Percentiles rank a stretch among this genome's conserved stretches.
Conservation (phyloP, 208 protist genomes). For the Crithidia fasciculata region DNA sequence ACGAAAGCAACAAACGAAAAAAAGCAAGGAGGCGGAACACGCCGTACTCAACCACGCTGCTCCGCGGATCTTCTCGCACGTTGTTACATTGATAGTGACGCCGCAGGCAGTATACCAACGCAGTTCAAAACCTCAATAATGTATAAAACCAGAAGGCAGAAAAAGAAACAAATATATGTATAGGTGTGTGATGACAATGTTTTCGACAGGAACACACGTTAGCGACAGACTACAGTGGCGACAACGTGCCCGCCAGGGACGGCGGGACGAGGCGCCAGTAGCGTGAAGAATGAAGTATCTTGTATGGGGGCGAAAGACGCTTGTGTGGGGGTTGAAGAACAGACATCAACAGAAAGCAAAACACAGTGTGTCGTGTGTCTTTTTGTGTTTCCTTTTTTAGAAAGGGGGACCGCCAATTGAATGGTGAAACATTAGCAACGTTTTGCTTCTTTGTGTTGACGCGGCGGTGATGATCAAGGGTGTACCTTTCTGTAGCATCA, state of each 20-base stretch:
- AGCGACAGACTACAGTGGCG: neutral
- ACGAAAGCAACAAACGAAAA: constrained; percentile 5
- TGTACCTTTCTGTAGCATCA: neutral
- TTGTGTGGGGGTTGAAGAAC: too few relatives aligned
- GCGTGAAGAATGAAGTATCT: too few relatives aligned
- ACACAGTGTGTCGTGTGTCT: too few relatives aligned
- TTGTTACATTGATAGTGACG: too few relatives aligned
- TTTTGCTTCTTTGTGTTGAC: constrained; percentile 7
- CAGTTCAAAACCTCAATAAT: neutral
- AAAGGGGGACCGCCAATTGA: constrained; percentile 11
- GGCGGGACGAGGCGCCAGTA: too few relatives aligned
- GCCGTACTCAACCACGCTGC: neutral
- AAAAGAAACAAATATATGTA: neutral
- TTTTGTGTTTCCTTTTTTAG: too few relatives aligned
- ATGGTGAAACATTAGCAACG: constrained; percentile 7
- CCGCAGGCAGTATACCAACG: neutral
- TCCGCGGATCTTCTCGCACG: too few relatives aligned
- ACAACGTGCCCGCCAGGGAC: too few relatives aligned
- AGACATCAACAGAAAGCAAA: too few relatives aligned
- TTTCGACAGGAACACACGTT: neutral
- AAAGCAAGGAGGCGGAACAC: constrained; percentile 3
- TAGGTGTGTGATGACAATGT: too few relatives aligned
- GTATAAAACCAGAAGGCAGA: neutral
- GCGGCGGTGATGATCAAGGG: neutral
- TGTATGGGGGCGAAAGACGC: too few relatives aligned